A percentile compares a stretch with the other conserved stretches of the same genome.
Evolutionary conservation across 2,329 filamentous ascomycete genomes (phyloP).

Genomic region (Xylaria sp.): DNA sequence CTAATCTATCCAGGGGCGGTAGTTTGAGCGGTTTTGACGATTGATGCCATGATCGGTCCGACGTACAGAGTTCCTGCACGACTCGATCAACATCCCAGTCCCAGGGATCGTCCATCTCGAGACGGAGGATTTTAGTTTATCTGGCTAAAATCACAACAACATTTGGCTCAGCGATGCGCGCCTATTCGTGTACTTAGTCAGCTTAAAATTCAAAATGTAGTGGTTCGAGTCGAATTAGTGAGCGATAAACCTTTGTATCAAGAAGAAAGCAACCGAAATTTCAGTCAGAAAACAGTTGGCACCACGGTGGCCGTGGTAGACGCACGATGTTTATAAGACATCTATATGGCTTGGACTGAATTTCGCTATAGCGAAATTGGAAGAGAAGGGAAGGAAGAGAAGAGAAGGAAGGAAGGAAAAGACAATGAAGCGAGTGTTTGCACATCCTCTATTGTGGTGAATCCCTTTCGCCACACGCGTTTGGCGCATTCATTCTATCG

Average conservation of each 20-base stretch:
- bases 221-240: neutral
- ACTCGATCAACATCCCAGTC: slow-evolving; percentile 77
- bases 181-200: slow-evolving; percentile 12
- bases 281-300: neutral
- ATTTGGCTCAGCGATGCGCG: slow-evolving; percentile 18
- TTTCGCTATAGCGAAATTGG: neutral
- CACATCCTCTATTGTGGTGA: neutral
- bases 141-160: neutral
- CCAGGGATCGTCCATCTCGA: slow-evolving; percentile 71
- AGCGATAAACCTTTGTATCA: neutral
- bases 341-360: neutral
- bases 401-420: neutral
- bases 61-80: slow-evolving; percentile 71
- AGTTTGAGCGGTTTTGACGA: slow-evolving; percentile 53
- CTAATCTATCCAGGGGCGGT: slow-evolving; percentile 65
- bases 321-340: neutral
- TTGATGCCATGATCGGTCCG: slow-evolving; percentile 60
- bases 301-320: neutral
- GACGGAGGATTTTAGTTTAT: neutral
- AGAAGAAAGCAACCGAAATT: neutral
- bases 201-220: neutral
- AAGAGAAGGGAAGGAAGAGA: neutral
- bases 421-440: neutral
- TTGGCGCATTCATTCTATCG: neutral
- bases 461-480: neutral